phyloP scores from a whole-genome alignment of 78 protist species.

The Isochrysis galbana region DNA sequence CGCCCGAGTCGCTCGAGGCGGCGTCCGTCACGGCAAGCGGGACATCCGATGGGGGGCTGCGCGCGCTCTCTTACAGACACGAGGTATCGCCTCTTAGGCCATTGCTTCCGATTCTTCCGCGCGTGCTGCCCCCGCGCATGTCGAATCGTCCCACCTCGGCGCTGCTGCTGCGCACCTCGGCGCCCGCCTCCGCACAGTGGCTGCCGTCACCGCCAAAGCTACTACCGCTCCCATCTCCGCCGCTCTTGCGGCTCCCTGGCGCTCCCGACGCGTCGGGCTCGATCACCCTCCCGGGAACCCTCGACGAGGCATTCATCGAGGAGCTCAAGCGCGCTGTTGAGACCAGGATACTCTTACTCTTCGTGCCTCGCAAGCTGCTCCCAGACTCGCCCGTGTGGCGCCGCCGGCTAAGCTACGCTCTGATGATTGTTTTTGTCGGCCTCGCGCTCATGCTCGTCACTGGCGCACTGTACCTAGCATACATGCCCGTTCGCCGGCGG shows the following conservation, averaged over 20 bases:
- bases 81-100: neutral
- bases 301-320: neutral
- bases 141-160: too few species aligned
- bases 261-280: too few species aligned
- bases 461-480: neutral
- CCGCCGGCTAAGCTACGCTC: neutral
- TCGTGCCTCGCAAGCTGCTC: neutral
- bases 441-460: neutral
- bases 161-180: too few species aligned
- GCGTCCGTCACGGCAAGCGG: too few species aligned
- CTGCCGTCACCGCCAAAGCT: too few species aligned
- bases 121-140: neutral
- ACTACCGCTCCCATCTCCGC: too few species aligned
- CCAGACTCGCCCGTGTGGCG: neutral
- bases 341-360: neutral
- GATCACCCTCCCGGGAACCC: too few species aligned
- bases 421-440: neutral
- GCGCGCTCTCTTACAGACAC: too few species aligned
- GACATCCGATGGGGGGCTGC: too few species aligned
- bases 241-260: too few species aligned
- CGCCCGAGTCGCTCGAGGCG: too few species aligned
- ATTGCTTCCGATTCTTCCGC: neutral
- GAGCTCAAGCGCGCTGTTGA: neutral
- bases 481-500: neutral
- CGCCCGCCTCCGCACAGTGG: too few species aligned